Conservation (phyloP, 179 eudicot species). For the Monotropa hypopitys region DNA sequence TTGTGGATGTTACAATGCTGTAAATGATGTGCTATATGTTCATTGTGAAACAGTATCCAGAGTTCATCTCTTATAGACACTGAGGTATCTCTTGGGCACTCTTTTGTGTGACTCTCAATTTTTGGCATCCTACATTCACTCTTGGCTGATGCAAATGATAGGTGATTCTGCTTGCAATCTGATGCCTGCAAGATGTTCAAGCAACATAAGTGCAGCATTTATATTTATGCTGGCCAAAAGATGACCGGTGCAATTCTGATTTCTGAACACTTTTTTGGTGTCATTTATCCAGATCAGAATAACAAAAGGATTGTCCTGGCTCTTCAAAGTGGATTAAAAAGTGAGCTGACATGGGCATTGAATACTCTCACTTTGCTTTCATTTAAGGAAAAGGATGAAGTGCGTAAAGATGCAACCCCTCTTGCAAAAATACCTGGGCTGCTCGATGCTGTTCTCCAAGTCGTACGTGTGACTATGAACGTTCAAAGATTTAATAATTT, state of each 20-base stretch:
- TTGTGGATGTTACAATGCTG: neutral
- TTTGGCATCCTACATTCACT: neutral
- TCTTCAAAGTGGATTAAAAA: conserved; percentile 92
- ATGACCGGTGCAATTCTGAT: neutral
- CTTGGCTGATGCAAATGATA: neutral
- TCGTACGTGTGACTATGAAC: conserved; percentile 41
- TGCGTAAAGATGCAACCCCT: conserved; percentile 87
- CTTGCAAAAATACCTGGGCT: conserved; percentile 84
- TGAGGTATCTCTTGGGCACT: neutral
- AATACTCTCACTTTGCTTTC: conserved; percentile 82
- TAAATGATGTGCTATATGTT: neutral
- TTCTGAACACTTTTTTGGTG: neutral
- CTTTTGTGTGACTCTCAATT: neutral
- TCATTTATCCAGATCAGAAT: conserved; percentile 56
- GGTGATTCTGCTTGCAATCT: conserved; percentile 3
- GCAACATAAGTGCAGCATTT: neutral
- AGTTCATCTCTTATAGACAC: neutral
- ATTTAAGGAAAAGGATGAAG: conserved; percentile 91
- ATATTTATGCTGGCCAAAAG: neutral
- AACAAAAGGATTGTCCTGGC: conserved; percentile 87
- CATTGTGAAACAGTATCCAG: neutral
- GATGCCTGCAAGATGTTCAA: neutral
- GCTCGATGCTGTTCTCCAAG: conserved; percentile 91
- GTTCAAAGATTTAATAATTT: neutral
- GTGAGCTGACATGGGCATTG: conserved; percentile 91